Base-by-base conservation (phyloP, 2,329 filamentous ascomycete genomes). In the Coniochaeta prunicola region DNA sequence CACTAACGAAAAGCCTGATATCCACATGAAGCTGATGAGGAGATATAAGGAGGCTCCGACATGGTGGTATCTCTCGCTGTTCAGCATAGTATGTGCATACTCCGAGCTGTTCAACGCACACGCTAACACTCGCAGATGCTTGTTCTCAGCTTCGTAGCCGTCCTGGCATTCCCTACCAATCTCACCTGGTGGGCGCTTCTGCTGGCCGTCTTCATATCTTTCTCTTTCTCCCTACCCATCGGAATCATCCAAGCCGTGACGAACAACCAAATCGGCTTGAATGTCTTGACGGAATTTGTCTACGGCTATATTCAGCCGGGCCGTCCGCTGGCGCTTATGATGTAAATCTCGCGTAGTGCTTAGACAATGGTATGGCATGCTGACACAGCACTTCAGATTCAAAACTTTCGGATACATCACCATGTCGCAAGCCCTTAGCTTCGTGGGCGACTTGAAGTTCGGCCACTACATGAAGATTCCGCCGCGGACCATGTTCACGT, bases 251-350 rank as follows among this genome's bases (percentile, higher is more conserved):
- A 89, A 66, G 88, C 86, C 38, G 78, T 86, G 4, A 88, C 88
- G 4, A 85, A 89, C 66, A 86, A 87, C 69, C 76, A 89, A 74
- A 85, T 90, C 38, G 87, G 86, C 1, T 75, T 91, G 36, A 91
- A 91, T 62, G 87, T 92, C 28, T 74, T 91, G 62, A 89, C 87
- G 0, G 88, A 90, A 72, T 90, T 91, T 63, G 75, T 92, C 4
- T 84, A 85, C 60, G 89, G 89, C 1, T 91, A 91, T 66, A 88
- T 91, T 65, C 86, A 90, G 62, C 88, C 88, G 0, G 89, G 89
- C 2, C 76, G 82, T 6, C 88, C 89, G 0, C 74, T 91, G 58
- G 88, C 86, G 0, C 81, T 91, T 61, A 91, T 92, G 88, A 78
- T 91, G 75, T 89, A 68, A 64, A 76, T 66, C 24, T 6, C 8